Conservation (phyloP, 2,329 filamentous ascomycete species). For the Calonectria leucothoes region DNA sequence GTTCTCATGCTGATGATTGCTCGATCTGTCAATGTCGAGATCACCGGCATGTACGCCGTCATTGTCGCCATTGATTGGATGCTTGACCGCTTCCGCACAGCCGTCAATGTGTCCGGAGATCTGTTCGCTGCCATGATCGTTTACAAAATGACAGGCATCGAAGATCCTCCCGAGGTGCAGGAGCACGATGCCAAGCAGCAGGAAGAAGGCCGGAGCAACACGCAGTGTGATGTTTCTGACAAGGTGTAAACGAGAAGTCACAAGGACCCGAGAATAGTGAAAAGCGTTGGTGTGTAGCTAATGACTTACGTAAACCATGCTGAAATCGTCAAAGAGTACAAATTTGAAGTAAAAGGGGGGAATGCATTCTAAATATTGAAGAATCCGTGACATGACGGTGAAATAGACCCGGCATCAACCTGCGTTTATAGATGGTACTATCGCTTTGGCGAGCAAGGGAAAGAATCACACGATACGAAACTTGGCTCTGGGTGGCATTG, state of each 20-base stretch:
- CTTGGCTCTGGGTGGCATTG: background rate
- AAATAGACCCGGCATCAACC: background rate
- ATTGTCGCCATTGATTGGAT: conserved; percentile 67
- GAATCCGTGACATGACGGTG: background rate
- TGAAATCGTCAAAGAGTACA: background rate
- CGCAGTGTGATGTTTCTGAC: conserved; percentile 20
- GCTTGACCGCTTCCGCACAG: conserved; percentile 66
- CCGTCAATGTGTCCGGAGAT: conserved; percentile 63
- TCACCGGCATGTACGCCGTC: conserved; percentile 63
- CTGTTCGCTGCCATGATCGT: conserved; percentile 48
- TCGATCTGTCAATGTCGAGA: conserved; percentile 54
- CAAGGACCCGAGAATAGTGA: no score
- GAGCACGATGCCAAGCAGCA: conserved; percentile 31
- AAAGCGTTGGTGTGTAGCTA: conserved; percentile 16
- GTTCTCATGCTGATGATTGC: conserved; percentile 65
- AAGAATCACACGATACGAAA: background rate
- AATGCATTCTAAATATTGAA: background rate
- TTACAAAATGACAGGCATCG: conserved; percentile 40
- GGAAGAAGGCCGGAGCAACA: conserved; percentile 23
- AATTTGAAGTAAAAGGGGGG: background rate
- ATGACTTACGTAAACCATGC: background rate
- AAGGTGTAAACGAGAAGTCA: conserved; percentile 28
- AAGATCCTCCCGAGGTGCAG: conserved; percentile 30
- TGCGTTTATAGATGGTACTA: background rate
- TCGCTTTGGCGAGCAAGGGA: background rate